These are phyloP conservation scores for Yamadazyma buinensis DNA, from an alignment of 1,139 yeast species.

Conservation along the genomic window DNA sequence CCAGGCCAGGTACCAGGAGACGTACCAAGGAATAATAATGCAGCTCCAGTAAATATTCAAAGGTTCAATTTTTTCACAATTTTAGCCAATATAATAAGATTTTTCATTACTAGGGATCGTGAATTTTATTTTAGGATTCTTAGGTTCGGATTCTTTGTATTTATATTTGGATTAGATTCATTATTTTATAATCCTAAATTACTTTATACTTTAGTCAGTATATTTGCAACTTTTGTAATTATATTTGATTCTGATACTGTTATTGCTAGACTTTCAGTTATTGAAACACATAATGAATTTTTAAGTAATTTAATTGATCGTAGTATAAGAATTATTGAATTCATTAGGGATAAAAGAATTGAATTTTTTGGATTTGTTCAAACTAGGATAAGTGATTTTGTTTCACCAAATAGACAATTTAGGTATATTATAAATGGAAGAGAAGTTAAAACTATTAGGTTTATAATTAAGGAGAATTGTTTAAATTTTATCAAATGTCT, in stretches of 20 bases:
- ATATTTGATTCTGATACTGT: background rate
- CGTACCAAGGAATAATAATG: no score
- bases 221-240: background rate
- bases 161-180: background rate
- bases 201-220: background rate
- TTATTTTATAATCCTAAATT: background rate
- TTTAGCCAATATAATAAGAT: background rate
- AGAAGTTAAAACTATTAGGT: slow-evolving; percentile 8
- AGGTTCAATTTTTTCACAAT: background rate
- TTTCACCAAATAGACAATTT: no score
- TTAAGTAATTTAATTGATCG: background rate
- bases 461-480: slow-evolving; percentile 11
- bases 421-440: no score
- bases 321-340: background rate
- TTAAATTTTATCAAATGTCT: slow-evolving; percentile 20
- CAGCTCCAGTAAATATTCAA: no score
- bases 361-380: no score
- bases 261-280: background rate
- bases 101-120: background rate
- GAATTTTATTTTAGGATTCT: background rate
- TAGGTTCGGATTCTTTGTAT: background rate
- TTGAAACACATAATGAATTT: background rate
- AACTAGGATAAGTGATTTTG: no score
- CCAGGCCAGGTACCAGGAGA: no score
- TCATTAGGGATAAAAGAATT: background rate